Conservation (phyloP, 495 filamentous ascomycete species). For the Daldinia childiae region DNA sequence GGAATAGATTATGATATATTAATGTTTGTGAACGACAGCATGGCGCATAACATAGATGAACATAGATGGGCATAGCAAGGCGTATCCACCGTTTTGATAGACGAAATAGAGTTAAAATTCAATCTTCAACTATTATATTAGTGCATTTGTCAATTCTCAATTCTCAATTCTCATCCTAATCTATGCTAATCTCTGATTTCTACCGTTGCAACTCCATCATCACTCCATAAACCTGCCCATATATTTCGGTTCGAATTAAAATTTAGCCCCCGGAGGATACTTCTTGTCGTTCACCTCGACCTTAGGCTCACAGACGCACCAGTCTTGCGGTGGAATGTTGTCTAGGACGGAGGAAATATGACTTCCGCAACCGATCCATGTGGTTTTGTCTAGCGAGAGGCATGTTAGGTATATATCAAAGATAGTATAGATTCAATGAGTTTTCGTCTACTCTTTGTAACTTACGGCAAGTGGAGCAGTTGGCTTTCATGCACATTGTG, state of each 20-base stretch:
- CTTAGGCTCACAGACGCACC: conserved; percentile 72
- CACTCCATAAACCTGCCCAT: background rate
- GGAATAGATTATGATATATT: conserved; percentile 7
- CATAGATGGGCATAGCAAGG: background rate
- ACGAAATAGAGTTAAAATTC: background rate
- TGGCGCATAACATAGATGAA: background rate
- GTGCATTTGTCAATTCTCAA: no score
- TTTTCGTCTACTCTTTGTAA: background rate
- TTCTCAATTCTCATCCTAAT: no score
- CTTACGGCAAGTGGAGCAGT: conserved; percentile 44
- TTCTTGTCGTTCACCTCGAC: conserved; percentile 67
- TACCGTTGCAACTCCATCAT: background rate
- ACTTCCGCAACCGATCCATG: conserved; percentile 76
- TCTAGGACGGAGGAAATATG: conserved; percentile 77
- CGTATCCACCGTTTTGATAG: background rate
- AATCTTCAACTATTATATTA: background rate
- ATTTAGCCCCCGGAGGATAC: conserved; percentile 66
- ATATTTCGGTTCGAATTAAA: background rate
- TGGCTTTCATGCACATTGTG: conserved; percentile 49
- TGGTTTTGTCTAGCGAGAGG: conserved; percentile 63
- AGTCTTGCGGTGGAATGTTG: conserved; percentile 62
- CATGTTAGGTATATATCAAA: background rate
- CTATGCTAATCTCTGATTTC: background rate
- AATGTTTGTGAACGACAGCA: conserved; percentile 4
- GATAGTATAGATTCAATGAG: background rate